phyloP scores from a whole-genome alignment of 2,329 filamentous ascomycete genomes.

The Aureobasidium melanogenum region DNA sequence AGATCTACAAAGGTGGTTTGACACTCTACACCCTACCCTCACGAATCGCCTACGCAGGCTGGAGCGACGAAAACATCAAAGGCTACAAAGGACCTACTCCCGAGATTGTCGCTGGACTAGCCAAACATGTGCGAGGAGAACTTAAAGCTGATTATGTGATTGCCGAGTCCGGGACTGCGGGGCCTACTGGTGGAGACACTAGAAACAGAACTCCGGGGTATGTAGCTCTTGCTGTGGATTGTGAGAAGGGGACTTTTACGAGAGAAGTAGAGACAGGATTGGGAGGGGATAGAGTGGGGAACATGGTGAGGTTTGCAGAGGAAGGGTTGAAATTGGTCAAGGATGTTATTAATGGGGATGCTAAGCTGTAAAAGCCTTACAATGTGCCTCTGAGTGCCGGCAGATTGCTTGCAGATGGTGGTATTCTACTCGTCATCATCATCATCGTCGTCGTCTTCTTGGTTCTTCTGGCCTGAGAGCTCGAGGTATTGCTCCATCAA shows the following conservation, averaged over 20 bases:
- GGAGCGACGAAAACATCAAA: conserved; percentile 46
- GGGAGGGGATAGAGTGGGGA: conserved; percentile 45
- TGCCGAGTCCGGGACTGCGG: conserved; percentile 55
- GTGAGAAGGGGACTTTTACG: conserved; percentile 42
- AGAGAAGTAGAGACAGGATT: conserved; percentile 49
- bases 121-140: conserved; percentile 46
- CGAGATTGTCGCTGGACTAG: conserved; percentile 47
- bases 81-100: conserved; percentile 52
- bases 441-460: background rate
- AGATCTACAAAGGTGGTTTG: conserved; percentile 53
- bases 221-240: conserved; percentile 53
- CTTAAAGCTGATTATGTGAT: conserved; percentile 50
- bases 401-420: background rate
- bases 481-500: conserved; percentile 16
- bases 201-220: conserved; percentile 54
- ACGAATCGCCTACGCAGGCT: conserved; percentile 50
- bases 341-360: conserved; percentile 45
- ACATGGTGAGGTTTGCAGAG: conserved; percentile 55
- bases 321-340: conserved; percentile 48
- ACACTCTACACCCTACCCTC: conserved; percentile 54
- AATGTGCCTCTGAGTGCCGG: background rate
- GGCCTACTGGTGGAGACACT: conserved; percentile 49
- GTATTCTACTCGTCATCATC: background rate
- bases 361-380: conserved; percentile 20
- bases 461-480: background rate